These are phyloP conservation scores for Fusarium transvaalense DNA, from an alignment of 2,329 filamentous ascomycete species.

Conservation along the genomic window DNA sequence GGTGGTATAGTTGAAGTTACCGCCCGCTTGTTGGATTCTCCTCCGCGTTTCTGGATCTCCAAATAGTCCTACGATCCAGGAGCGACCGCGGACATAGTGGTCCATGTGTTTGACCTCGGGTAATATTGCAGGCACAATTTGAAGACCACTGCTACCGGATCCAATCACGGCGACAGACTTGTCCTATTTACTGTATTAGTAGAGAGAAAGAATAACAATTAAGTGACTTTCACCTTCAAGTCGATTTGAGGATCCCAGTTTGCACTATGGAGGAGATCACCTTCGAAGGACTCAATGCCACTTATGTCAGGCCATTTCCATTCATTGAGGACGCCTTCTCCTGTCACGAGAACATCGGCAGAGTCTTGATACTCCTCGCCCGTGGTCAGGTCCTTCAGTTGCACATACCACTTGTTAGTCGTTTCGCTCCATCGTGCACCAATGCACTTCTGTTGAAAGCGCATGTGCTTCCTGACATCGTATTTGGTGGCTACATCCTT, in stretches of 20 bases:
- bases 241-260: constrained; percentile 13
- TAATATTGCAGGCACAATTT: constrained; percentile 15
- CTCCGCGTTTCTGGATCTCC: constrained; percentile 12
- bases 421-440: constrained; percentile 6
- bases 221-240: neutral
- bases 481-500: constrained; percentile 10
- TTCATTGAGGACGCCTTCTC: constrained; percentile 23
- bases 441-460: constrained; percentile 11
- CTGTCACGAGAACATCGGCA: constrained; percentile 9
- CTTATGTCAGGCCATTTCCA: constrained; percentile 23
- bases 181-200: neutral
- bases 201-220: accelerated
- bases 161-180: constrained; percentile 20
- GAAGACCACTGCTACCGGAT: constrained; percentile 16
- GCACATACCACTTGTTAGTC: constrained; percentile 11
- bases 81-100: constrained; percentile 15
- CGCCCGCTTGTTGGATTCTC: constrained; percentile 12
- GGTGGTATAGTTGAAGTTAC: constrained; percentile 3
- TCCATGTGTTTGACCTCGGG: constrained; percentile 20
- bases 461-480: constrained; percentile 5
- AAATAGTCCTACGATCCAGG: constrained; percentile 18
- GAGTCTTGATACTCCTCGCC: constrained; percentile 4
- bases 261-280: constrained; percentile 8
- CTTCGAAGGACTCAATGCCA: constrained; percentile 5
- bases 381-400: constrained; percentile 12